Base-by-base conservation (phyloP, 805 yeast genomes). In the Wickerhamiella spandovensis region DNA sequence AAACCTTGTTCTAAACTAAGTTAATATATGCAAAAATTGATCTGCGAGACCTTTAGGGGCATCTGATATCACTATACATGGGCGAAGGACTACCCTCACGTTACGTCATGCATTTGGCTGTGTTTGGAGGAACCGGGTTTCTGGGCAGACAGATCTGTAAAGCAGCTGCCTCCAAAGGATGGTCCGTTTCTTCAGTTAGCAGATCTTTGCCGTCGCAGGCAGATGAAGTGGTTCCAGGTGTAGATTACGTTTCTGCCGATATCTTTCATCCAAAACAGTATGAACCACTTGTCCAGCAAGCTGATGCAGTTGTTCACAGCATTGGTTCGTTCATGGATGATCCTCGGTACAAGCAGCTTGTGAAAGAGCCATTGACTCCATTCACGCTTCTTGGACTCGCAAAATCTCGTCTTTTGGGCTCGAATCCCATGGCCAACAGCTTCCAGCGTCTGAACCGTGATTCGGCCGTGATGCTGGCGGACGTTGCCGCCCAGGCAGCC, bases 91-190 rank as follows among this genome's bases (percentile, higher is more conserved):
- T n/a, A n/a, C n/a, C n/a, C n/a, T n/a, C n/a, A n/a, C 20, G 20
- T 35, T 35, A 35, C 39, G 39, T 35, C 39, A 39, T 39, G 43
- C 22, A 53, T 44, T 55, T 77, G 2, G 77, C 85, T 3, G 85
- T 88, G 0, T 78, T 88, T 59, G 97, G 97, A 17, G 96, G 97
- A 0, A 79, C 77, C 56, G 97, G 97, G 8, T 85, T 85, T 61
- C 64, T 89, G 17, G 82, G 77, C 57, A 55, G 54, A 51, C 68
- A 80, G 32, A 79, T 89, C 8, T 51, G 54, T 7, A n/a, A 25
- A 13, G 54, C 41, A 10, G 57, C 54, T 3, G 15, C 18, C 12
- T 41, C 35, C 2, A 45, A 52, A 2, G 57, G 57, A n/a, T 56
- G 60, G 60, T 15, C 25, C 2, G 95, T 88, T 4, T 72, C 80